Conservation (phyloP, 192 early-diverging fungal species). For the Spinellus fusiger region DNA sequence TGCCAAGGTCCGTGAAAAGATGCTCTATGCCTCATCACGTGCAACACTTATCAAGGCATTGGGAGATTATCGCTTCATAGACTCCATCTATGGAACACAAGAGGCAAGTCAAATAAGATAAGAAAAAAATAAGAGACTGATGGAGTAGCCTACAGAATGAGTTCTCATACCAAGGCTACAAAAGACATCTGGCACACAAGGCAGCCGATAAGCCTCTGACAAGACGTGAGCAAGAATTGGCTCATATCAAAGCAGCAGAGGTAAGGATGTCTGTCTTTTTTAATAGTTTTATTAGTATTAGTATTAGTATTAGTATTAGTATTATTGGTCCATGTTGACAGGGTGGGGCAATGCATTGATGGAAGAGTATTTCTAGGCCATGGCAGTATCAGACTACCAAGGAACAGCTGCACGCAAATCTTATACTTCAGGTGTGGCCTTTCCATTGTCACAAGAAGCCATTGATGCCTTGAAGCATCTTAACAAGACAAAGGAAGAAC, state of each 20-base stretch:
- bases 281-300: slow-evolving; percentile 1
- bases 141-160: slow-evolving; percentile 43
- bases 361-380: too few species aligned
- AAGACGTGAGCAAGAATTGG: slow-evolving; percentile 76
- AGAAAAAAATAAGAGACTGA: neutral
- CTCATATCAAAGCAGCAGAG: slow-evolving; percentile 56
- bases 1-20: slow-evolving; percentile 83
- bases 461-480: slow-evolving; percentile 53
- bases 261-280: slow-evolving; percentile 23
- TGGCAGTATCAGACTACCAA: slow-evolving; percentile 42
- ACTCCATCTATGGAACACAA: slow-evolving; percentile 77
- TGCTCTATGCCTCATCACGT: slow-evolving; percentile 88
- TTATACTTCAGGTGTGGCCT: slow-evolving; percentile 60
- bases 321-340: neutral
- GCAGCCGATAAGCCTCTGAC: slow-evolving; percentile 74
- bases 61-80: slow-evolving; percentile 76
- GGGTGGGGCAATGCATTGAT: too few species aligned
- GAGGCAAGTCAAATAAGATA: slow-evolving; percentile 30
- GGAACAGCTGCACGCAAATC: slow-evolving; percentile 53
- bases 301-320: neutral
- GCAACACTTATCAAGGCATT: slow-evolving; percentile 73
- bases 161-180: slow-evolving; percentile 59
- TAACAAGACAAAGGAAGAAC: slow-evolving; percentile 28
- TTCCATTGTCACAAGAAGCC: slow-evolving; percentile 57
- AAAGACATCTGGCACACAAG: slow-evolving; percentile 53